phyloP scores from a whole-genome alignment of 192 early-diverging fungal species.

The Coemansia aciculifera region DNA sequence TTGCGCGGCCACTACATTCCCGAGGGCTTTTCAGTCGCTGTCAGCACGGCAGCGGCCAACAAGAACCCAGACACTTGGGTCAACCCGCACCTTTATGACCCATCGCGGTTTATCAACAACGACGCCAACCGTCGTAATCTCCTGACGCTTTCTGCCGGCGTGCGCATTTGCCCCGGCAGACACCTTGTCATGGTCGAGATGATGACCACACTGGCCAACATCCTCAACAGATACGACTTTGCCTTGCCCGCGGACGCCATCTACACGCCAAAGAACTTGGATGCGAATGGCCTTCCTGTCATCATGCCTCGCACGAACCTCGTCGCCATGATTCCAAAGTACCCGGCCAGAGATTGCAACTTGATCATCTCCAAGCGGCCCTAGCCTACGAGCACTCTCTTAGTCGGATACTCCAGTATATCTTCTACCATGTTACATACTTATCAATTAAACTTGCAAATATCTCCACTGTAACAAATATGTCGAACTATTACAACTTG shows the following conservation, averaged over 20 bases:
- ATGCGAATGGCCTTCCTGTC: constrained; percentile 15
- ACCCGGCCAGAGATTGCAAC: constrained; percentile 39
- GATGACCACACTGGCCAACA: constrained; percentile 38
- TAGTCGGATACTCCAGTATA: not conserved
- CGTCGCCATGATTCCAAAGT: constrained; percentile 36
- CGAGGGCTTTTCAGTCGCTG: constrained; percentile 24
- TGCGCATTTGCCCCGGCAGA: constrained; percentile 42
- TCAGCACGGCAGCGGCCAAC: constrained; percentile 31
- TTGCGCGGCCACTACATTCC: constrained; percentile 34
- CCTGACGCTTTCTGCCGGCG: constrained; percentile 37
- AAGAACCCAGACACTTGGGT: constrained; percentile 30
- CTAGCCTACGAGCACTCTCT: not conserved
- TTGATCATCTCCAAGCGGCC: constrained; percentile 22
- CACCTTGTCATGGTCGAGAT: constrained; percentile 44
- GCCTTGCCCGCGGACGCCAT: constrained; percentile 22
- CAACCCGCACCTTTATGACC: constrained; percentile 31
- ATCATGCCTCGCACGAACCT: constrained; percentile 42
- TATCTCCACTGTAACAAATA: not conserved
- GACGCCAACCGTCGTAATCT: constrained; percentile 31
- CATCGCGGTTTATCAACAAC: constrained; percentile 24
- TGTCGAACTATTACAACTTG: not conserved
- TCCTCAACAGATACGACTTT: constrained; percentile 46
- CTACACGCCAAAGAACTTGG: constrained; percentile 23
- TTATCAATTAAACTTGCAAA: not conserved
- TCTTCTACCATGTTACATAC: not conserved